Base-by-base conservation (phyloP, 1,284 basidiomycete genomes). In the Psilocybe mexicana region DNA sequence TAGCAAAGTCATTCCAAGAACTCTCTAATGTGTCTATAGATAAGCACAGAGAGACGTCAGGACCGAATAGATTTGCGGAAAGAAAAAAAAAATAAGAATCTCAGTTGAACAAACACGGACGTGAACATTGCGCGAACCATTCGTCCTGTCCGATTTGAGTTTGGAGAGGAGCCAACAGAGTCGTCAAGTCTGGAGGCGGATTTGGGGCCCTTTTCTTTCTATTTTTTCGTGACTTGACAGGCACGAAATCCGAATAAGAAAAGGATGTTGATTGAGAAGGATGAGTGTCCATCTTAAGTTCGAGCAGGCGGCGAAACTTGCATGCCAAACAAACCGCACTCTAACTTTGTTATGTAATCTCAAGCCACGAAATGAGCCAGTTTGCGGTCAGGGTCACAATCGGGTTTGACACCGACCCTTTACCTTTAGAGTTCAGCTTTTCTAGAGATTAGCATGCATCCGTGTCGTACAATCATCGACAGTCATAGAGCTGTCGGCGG, bases 51-150 rank as follows among this genome's bases (percentile, higher is more conserved):
- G 28, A 14, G 50, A 53, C 58, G 58, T 60, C 52, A 63, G 57
- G 50, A 56, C 23, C 25, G 40, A 38, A 57, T 25, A 57, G 30
- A 54, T 54, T 51, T 58, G 60, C 3, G 11, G 38, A 6, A 40
- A 40, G 38, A n/a, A 40, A 40, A 12, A 40, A 4, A n/a, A n/a
- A n/a, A 40, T 40, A 40, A 14, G 38, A 12, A 14, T 40, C 38
- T 40, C 38, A 40, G 8, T 33, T 33, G 30, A 33, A 33, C 30
- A 33, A 33, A 60, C 58, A 74, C 74, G 61, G 67, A 78, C 73
- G 69, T 71, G 72, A 70, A 67, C 77, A 82, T 63, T 73, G 67
- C 23, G 67, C 55, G 55, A 75, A 73, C 82, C 83, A 85, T 55
- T 72, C 71, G 54, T 72, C 72, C 65, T 74, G 63, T 60, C 63